Conservation (phyloP, 2,329 filamentous ascomycete genomes). For the Corynespora cassiicola region DNA sequence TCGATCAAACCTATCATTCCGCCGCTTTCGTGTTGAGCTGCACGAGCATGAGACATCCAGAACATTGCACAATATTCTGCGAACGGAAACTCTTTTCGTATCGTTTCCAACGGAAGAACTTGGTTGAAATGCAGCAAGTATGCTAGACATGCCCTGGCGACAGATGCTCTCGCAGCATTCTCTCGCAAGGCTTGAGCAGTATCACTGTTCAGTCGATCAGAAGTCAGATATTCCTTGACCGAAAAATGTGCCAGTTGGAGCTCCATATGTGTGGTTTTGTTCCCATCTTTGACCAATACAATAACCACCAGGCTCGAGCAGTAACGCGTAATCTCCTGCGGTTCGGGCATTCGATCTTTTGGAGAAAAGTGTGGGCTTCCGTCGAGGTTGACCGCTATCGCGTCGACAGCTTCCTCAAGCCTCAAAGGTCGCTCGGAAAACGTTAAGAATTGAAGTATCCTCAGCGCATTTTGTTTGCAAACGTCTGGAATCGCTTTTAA, state of each 20-base stretch:
- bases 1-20: slow-evolving; percentile 1
- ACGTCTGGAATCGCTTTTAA: background rate
- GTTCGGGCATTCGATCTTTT: slow-evolving; percentile 26
- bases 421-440: slow-evolving; percentile 2
- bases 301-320: slow-evolving; percentile 26
- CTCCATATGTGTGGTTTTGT: slow-evolving; percentile 1
- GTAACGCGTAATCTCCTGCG: slow-evolving; percentile 20
- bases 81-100: slow-evolving; percentile 11
- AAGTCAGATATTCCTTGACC: slow-evolving; percentile 25
- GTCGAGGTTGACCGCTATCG: slow-evolving; percentile 4
- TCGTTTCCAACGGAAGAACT: slow-evolving; percentile 1
- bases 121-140: slow-evolving; percentile 19
- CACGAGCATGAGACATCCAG: slow-evolving; percentile 18
- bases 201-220: slow-evolving; percentile 6
- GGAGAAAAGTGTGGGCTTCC: slow-evolving; percentile 23
- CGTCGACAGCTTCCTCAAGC: slow-evolving; percentile 2
- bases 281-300: slow-evolving; percentile 3
- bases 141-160: slow-evolving; percentile 17
- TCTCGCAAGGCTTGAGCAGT: slow-evolving; percentile 7
- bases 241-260: slow-evolving; percentile 20
- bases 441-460: slow-evolving; percentile 9
- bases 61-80: slow-evolving; percentile 18
- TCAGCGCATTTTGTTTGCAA: background rate
- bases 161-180: slow-evolving; percentile 7
- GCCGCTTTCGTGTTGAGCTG: slow-evolving; percentile 14